phyloP scores from a whole-genome alignment of 495 filamentous ascomycete genomes.

The Aspergillus ostianus region DNA sequence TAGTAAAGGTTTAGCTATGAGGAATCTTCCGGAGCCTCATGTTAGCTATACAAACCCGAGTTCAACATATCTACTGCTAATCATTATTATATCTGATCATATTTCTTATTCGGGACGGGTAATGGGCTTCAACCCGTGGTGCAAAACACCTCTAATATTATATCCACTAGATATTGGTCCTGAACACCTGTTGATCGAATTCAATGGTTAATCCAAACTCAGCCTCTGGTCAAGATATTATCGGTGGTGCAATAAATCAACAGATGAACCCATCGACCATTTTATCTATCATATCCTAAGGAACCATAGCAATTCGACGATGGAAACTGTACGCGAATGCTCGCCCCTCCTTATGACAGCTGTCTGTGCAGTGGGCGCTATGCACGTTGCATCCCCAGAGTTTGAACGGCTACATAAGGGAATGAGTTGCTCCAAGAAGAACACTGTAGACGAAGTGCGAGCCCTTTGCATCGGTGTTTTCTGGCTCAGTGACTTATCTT shows the following conservation, averaged over 20 bases:
- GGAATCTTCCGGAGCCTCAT: too few species aligned
- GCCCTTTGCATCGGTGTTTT: slow-evolving; percentile 37
- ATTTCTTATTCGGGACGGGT: too few species aligned
- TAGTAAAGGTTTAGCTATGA: too few species aligned
- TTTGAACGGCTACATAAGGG: slow-evolving; percentile 28
- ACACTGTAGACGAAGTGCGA: slow-evolving; percentile 30
- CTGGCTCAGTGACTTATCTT: slow-evolving; percentile 37
- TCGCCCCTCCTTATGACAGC: slow-evolving; percentile 34
- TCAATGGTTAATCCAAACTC: too few species aligned
- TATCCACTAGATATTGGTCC: too few species aligned
- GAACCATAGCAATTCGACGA: slow-evolving; percentile 19
- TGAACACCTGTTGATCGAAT: too few species aligned
- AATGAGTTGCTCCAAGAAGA: slow-evolving; percentile 21
- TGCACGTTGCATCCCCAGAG: slow-evolving; percentile 27
- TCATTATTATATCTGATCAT: too few species aligned
- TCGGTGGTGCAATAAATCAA: not conserved
- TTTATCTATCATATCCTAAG: slow-evolving; percentile 37
- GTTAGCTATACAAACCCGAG: too few species aligned
- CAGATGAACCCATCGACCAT: slow-evolving; percentile 24
- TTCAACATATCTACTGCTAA: too few species aligned
- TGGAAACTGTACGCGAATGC: slow-evolving; percentile 23
- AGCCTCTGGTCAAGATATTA: not conserved
- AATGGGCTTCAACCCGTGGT: too few species aligned
- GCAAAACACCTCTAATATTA: too few species aligned
- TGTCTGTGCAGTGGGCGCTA: slow-evolving; percentile 32